Base-by-base conservation (phyloP, 2,329 filamentous ascomycete species). In the Aureobasidium sp. region DNA sequence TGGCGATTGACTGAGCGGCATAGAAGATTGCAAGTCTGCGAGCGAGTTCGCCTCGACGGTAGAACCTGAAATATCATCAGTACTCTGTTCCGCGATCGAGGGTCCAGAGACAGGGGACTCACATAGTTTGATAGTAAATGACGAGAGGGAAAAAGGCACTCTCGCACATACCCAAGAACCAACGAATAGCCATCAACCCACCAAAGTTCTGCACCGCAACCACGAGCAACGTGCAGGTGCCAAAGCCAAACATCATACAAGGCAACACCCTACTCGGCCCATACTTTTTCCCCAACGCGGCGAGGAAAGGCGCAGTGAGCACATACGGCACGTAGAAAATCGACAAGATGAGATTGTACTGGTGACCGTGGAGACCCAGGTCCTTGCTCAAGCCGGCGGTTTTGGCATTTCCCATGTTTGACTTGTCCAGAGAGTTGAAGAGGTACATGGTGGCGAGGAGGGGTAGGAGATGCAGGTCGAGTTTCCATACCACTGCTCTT, bases 271-370 rank as follows among this genome's bases (percentile, higher is more conserved):
- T 76, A 60, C 82, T 78, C 0, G 86, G 83, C 0, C 85, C 85
- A 67, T 79, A 87, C 62, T 81, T 84, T 74, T 88, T 90, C 58
- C 86, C 86, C 4, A 87, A 68, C 74, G 90, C 85, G 13, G 77
- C 78, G 40, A 89, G 72, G 1, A 84, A 82, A 0, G 85, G 85
- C 1, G 85, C 86, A 58, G 84, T 87, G 3, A 90, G 68, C 37
- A 89, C 86, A 69, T 87, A 90, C 0, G 87, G 87, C 7, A 90
- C 78, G 71, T 88, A 91, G 77, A 91, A 91, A 64, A 91, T 84
- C 55, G 79, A 81, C 37, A 90, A 72, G 50, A 89, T 80, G 29
- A 84, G 79, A 69, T 89, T 89, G 74, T 90, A 89, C 69, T 89
- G 80, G 64, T 84, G 79, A 0, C 74, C 70, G 45, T 78, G 78